These are phyloP conservation scores for Mucor piriformis DNA, from an alignment of 371 early-diverging fungal genomes.

Conservation along the genomic window DNA sequence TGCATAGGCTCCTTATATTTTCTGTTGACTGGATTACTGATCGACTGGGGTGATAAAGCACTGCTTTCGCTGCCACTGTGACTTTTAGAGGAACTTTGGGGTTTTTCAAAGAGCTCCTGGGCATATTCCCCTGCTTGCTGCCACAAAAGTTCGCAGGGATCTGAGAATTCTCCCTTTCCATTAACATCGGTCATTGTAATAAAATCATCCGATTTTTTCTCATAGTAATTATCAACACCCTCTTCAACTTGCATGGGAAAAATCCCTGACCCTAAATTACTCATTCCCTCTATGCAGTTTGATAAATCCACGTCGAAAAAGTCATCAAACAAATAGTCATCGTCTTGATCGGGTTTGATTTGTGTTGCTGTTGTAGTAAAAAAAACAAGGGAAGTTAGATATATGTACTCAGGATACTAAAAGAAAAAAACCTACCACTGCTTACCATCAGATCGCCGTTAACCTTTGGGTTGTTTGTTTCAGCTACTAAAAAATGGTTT, in stretches of 20 bases:
- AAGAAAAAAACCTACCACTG: not conserved
- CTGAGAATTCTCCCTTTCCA: not conserved
- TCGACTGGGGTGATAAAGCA: not conserved
- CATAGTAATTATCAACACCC: not conserved
- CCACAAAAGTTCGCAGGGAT: not conserved
- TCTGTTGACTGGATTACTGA: not conserved
- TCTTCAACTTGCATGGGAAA: not conserved
- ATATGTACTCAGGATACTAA: not conserved
- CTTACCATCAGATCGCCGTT: not conserved
- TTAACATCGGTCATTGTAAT: not conserved
- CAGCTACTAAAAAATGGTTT: not conserved
- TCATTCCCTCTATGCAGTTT: not conserved
- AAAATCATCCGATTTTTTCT: not conserved
- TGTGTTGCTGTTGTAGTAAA: not conserved
- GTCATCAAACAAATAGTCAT: not conserved
- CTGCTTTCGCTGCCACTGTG: not conserved
- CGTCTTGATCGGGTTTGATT: not conserved
- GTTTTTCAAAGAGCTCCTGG: not conserved
- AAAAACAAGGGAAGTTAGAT: not conserved
- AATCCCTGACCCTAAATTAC: not conserved
- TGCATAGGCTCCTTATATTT: not conserved
- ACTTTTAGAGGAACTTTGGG: not conserved
- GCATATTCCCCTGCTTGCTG: not conserved
- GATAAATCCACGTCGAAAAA: not conserved
- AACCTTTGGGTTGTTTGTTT: not conserved